A percentile compares a stretch with the other conserved stretches of the same genome.
Conservation (phyloP, 2,329 filamentous ascomycete genomes). For the Aciculosporium take region DNA sequence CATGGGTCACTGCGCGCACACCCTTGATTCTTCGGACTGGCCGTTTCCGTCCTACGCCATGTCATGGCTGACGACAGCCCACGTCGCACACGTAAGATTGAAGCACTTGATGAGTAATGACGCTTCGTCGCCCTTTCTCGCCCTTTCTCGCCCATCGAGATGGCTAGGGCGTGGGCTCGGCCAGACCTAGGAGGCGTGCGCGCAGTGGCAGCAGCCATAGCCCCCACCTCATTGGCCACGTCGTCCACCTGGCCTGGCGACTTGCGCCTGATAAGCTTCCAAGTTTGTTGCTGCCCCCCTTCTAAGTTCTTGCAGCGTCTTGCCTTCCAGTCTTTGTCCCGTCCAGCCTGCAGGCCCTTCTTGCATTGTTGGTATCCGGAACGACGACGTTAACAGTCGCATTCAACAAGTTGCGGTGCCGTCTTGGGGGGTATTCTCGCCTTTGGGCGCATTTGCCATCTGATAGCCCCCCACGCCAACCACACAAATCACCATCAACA, state of each 20-base stretch:
- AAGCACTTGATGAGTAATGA: background rate
- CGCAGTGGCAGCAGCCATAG: no score
- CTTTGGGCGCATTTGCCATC: background rate
- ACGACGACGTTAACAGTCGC: background rate
- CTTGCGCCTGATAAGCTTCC: conserved; percentile 5
- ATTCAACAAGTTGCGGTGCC: background rate
- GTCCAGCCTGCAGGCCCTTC: no score
- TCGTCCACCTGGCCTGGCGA: conserved; percentile 1
- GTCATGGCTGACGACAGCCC: background rate
- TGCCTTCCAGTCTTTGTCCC: no score
- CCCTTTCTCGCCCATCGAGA: background rate
- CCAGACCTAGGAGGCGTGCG: background rate
- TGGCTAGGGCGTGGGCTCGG: background rate
- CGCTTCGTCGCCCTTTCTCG: background rate
- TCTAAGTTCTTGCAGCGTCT: no score
- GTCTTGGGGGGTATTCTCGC: no score
- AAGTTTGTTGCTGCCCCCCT: background rate
- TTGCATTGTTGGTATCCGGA: no score
- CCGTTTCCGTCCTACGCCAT: background rate
- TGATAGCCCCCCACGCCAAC: background rate
- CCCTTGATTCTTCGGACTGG: background rate
- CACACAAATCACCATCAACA: background rate
- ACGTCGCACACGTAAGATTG: background rate
- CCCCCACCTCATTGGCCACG: conserved; percentile 1
- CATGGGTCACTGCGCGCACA: conserved; percentile 1